phyloP scores from a whole-genome alignment of 176 grass and related monocot species.

The Areca catechu region DNA sequence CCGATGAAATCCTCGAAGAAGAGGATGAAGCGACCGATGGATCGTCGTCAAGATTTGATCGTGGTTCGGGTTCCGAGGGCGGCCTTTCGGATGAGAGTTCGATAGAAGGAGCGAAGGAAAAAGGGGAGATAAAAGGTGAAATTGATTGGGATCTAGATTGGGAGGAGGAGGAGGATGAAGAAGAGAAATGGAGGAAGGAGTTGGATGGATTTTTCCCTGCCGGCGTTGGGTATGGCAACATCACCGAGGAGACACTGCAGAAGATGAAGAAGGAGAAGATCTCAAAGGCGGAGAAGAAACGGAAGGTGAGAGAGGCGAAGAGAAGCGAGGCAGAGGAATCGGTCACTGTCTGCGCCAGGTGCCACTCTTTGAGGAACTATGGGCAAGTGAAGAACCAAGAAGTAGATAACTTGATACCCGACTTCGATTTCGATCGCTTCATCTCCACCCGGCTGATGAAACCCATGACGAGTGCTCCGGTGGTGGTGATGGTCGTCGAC shows the following conservation, averaged over 20 bases:
- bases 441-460: constrained; percentile 77
- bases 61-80: constrained; percentile 18
- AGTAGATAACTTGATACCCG: constrained; percentile 77
- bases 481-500: constrained; percentile 79
- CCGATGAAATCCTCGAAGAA: constrained; percentile 40
- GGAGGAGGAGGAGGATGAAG: constrained; percentile 31
- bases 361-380: constrained; percentile 82
- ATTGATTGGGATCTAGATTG: constrained; percentile 36
- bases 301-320: constrained; percentile 36
- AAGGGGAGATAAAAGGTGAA: constrained; percentile 33
- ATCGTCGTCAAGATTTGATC: constrained; percentile 15
- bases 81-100: constrained; percentile 23
- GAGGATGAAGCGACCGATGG: constrained; percentile 17
- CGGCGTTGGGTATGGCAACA: constrained; percentile 65
- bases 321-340: constrained; percentile 34
- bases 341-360: constrained; percentile 56
- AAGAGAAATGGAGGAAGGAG: constrained; percentile 61
- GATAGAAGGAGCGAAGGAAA: neutral
- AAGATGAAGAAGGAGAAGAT: constrained; percentile 72
- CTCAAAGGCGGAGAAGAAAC: constrained; percentile 77
- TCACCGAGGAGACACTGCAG: constrained; percentile 54
- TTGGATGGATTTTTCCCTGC: constrained; percentile 63
- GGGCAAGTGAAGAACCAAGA: constrained; percentile 87
- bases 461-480: constrained; percentile 37
- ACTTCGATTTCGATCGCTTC: constrained; percentile 87